These are phyloP conservation scores for Aspergillus japonicus DNA, from an alignment of 2,329 filamentous ascomycete species.

Conservation along the genomic window DNA sequence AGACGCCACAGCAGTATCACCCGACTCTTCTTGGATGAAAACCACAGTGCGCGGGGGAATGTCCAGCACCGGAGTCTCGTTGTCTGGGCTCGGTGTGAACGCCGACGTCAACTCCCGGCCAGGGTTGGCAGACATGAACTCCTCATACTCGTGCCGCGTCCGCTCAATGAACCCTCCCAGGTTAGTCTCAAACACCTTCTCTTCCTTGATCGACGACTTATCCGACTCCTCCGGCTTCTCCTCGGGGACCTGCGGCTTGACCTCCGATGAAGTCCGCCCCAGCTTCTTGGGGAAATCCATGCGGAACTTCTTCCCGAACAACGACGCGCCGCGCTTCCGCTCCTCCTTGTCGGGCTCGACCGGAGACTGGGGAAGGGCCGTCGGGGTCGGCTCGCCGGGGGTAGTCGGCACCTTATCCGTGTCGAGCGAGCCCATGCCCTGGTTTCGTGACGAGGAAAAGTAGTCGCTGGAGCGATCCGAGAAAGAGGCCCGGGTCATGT, in stretches of 20 bases:
- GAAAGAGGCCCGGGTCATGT: conserved; percentile 51
- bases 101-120: conserved; percentile 37
- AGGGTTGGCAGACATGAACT: conserved; percentile 39
- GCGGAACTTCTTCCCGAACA: conserved; percentile 82
- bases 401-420: conserved; percentile 50
- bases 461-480: conserved; percentile 68
- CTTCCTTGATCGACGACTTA: conserved; percentile 53
- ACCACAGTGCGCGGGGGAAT: conserved; percentile 55
- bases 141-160: conserved; percentile 48
- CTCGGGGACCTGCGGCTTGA: conserved; percentile 71
- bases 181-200: conserved; percentile 47
- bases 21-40: conserved; percentile 64
- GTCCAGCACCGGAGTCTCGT: conserved; percentile 46
- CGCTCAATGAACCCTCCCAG: conserved; percentile 48
- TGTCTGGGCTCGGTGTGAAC: conserved; percentile 45
- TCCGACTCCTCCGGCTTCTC: conserved; percentile 65
- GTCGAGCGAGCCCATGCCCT: conserved; percentile 51
- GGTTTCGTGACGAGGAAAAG: conserved; percentile 61
- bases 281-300: conserved; percentile 79
- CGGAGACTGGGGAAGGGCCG: conserved; percentile 51
- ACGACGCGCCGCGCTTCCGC: conserved; percentile 56
- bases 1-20: conserved; percentile 64
- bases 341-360: conserved; percentile 60
- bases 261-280: conserved; percentile 63
- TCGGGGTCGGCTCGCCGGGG: conserved; percentile 43